Percentiles rank a stretch among this genome's conserved stretches.
Conservation (phyloP, 1,139 yeast genomes). For the Scheffersomyces parashehatae region DNA sequence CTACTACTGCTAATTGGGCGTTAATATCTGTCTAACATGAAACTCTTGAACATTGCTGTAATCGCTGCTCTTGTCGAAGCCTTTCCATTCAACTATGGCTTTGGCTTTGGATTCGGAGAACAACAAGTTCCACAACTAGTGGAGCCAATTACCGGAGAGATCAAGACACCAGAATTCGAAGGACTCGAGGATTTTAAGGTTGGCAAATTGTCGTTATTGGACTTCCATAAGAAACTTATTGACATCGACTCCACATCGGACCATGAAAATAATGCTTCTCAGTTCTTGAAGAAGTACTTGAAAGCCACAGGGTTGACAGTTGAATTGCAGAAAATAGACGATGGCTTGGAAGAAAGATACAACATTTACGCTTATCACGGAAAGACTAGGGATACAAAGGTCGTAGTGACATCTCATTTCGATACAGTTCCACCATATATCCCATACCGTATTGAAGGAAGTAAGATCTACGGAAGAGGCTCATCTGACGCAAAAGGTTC, state of each 20-base stretch:
- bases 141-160: too few species aligned
- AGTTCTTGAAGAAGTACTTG: constrained; percentile 34
- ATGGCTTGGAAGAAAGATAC: constrained; percentile 30
- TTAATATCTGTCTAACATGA: neutral
- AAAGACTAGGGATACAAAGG: constrained; percentile 42
- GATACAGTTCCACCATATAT: constrained; percentile 74
- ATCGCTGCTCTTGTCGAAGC: neutral
- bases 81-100: neutral
- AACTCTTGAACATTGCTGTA: neutral
- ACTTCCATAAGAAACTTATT: constrained; percentile 15
- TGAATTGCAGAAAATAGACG: constrained; percentile 40
- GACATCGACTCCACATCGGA: constrained; percentile 14
- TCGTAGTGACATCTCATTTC: constrained; percentile 62
- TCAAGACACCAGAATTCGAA: neutral
- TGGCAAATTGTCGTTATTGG: constrained; percentile 14
- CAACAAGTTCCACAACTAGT: neutral
- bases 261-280: constrained; percentile 13
- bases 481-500: constrained; percentile 69
- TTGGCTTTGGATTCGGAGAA: constrained; percentile 1
- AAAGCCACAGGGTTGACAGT: constrained; percentile 50
- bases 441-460: constrained; percentile 51
- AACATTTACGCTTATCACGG: constrained; percentile 64
- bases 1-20: too few species aligned
- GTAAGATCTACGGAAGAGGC: constrained; percentile 63
- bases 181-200: constrained; percentile 11